Conservation (phyloP, 345 rosid species). For the Hibiscus mutabilis region DNA sequence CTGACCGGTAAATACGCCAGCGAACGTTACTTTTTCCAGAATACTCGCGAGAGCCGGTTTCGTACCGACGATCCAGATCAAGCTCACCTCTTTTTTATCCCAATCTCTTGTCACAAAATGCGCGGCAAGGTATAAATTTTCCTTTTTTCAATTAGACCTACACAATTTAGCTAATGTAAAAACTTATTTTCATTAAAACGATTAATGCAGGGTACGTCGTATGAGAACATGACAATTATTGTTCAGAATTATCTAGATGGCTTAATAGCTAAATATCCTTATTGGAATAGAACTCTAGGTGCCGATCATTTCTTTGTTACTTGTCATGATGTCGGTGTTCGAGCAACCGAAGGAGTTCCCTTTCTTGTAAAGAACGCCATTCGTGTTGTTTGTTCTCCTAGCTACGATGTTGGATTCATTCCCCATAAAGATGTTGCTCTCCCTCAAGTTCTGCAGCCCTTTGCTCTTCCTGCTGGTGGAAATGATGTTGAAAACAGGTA, state of each 20-base stretch:
- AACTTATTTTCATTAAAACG: background rate
- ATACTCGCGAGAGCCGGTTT: slow-evolving; percentile 67
- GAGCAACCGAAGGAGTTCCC: slow-evolving; percentile 82
- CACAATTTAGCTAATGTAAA: background rate
- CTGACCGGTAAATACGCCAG: slow-evolving; percentile 93
- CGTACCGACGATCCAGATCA: slow-evolving; percentile 70
- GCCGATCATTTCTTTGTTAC: slow-evolving; percentile 98
- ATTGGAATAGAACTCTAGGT: slow-evolving; percentile 94
- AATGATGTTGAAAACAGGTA: slow-evolving; percentile 78
- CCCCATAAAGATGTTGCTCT: slow-evolving; percentile 98
- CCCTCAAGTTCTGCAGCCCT: slow-evolving; percentile 90
- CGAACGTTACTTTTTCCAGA: slow-evolving; percentile 94
- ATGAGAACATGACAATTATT: slow-evolving; percentile 88
- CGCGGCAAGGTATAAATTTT: slow-evolving; percentile 66
- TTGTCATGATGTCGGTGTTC: slow-evolving; percentile 92
- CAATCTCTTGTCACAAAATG: slow-evolving; percentile 97
- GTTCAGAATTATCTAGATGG: slow-evolving; percentile 66
- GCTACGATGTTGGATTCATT: slow-evolving; percentile 86
- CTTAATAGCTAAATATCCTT: slow-evolving; percentile 65
- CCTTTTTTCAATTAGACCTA: background rate
- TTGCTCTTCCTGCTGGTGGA: slow-evolving; percentile 89
- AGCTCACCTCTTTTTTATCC: slow-evolving; percentile 89
- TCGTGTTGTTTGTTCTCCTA: slow-evolving; percentile 93
- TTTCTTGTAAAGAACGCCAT: slow-evolving; percentile 84
- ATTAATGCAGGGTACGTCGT: slow-evolving; percentile 68